Evolutionary conservation across 1,284 basidiomycete species (phyloP), one percentile per base, ranked within the genome.

Genomic region (Chiua sp.): DNA sequence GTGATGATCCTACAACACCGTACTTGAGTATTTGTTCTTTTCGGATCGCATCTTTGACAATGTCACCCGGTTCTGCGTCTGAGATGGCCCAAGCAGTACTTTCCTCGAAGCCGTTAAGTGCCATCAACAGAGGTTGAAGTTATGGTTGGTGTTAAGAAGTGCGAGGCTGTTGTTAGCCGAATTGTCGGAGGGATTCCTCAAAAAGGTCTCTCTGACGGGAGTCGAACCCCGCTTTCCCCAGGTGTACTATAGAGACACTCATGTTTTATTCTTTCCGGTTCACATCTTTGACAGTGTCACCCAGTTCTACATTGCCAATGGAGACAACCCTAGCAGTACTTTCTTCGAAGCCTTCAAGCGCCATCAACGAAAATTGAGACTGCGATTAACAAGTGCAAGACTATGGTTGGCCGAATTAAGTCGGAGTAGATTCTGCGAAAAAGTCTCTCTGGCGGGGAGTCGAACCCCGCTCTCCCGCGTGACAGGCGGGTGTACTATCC

Each of bases 231-330:
- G n/a, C n/a, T n/a, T n/a, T n/a, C n/a, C n/a, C n/a, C n/a, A n/a
- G n/a, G n/a, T n/a, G n/a, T n/a, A n/a, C n/a, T n/a, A n/a, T n/a
- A n/a, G n/a, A n/a, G n/a, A n/a, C n/a, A n/a, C n/a, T n/a, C n/a
- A n/a, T n/a, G n/a, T n/a, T 65, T 55, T 83, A 77, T 66, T 89
- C 91, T 69, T 93, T 93, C 72, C 76, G 82, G 57, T 93, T 79
- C 10, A 91, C 87, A 67, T 91, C 88, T 64, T 85, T 86, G 30
- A 93, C 81, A 53, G 90, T 79, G 67, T 92, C 90, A 37, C 80
- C 83, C 15, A 82, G 69, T 52, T 80, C 74, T 23, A 80, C 72
- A 10, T 78, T n/a, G n/a, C n/a, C n/a, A n/a, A n/a, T 73, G 30
- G 82, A 70, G 22, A 76, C 75, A 12, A 82, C 89, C 91, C 90